Base-by-base conservation (phyloP, 2,329 filamentous ascomycete genomes). In the Curvularia spicifera region DNA sequence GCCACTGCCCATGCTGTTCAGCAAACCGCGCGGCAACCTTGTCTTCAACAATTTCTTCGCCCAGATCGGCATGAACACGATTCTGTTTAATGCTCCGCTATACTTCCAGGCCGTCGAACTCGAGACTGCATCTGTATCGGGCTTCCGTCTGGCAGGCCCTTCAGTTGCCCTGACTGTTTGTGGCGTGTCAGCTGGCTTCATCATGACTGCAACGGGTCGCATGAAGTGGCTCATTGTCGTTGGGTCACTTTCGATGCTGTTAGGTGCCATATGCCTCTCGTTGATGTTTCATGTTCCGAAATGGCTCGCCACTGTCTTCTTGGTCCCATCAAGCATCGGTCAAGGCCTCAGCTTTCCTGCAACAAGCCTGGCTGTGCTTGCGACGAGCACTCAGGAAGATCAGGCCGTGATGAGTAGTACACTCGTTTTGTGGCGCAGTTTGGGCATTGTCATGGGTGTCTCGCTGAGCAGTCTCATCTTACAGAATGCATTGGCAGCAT, bases 381-480 rank as follows among this genome's bases (percentile, higher is more conserved):
- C 78, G 1, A 75, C 78, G 12, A 80, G 78, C 49, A 71, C 72
- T 4, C 75, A 79, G 58, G 76, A 76, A 29, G 80, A 82, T 10
- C 79, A 81, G 60, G 79, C 79, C 0, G 79, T 81, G 20, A 78
- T 80, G 67, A 90, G 89, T 1, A 87, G 84, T 52, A 91, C 90
- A 0, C 78, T 93, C 59, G 84, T 89, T 18, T 78, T 93, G 18
- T 92, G 89, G 86, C 84, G 90, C 53, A 87, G 85, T 57, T 76
- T 93, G 5, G 91, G 90, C 6, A 84, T 83, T 55, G 89, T 93
- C 0, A 82, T 93, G 69, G 91, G 90, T n/a, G 85, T 93, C 44
- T 87, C 90, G 0, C 79, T 84, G 51, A 90, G 87, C 64, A 90
- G 88, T 71, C 82, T 92, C 56, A 85, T 92, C 7, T 79, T 93